These are phyloP conservation scores for Trichoderma cornu-damae DNA, from an alignment of 2,329 filamentous ascomycete species.

Conservation along the genomic window DNA sequence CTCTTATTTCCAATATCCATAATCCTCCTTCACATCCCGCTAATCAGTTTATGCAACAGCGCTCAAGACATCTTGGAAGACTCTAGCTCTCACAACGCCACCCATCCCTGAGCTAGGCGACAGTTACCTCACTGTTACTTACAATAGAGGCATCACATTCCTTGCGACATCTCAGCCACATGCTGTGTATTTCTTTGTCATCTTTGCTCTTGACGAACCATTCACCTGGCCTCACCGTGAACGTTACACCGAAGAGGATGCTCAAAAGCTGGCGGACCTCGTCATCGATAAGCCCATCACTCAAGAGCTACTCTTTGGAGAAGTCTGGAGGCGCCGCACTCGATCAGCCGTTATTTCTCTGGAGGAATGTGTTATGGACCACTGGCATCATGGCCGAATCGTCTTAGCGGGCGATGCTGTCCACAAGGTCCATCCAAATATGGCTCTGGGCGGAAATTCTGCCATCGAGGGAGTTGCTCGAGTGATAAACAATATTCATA, in stretches of 20 bases:
- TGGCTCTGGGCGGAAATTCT: slow-evolving; percentile 30
- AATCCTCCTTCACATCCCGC: too few relatives aligned
- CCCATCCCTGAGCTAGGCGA: slow-evolving; percentile 18
- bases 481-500: slow-evolving; percentile 24
- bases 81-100: slow-evolving; percentile 16
- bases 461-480: slow-evolving; percentile 27
- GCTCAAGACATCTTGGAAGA: slow-evolving; percentile 20
- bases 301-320: slow-evolving; percentile 29
- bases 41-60: slow-evolving; percentile 6
- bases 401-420: slow-evolving; percentile 33
- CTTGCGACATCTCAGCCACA: slow-evolving; percentile 18
- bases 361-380: slow-evolving; percentile 30
- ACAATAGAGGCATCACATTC: slow-evolving; percentile 27
- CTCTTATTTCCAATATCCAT: too few relatives aligned
- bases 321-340: slow-evolving; percentile 29
- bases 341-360: slow-evolving; percentile 26
- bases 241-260: slow-evolving; percentile 32
- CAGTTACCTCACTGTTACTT: slow-evolving; percentile 1
- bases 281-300: slow-evolving; percentile 28
- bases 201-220: slow-evolving; percentile 19
- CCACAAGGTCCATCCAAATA: slow-evolving; percentile 31
- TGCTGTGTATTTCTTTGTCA: slow-evolving; percentile 24
- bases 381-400: slow-evolving; percentile 30
- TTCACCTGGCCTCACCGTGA: slow-evolving; percentile 24
- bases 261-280: slow-evolving; percentile 25